Conservation (phyloP, 495 filamentous ascomycete species). For the Penicillium maclennaniae region DNA sequence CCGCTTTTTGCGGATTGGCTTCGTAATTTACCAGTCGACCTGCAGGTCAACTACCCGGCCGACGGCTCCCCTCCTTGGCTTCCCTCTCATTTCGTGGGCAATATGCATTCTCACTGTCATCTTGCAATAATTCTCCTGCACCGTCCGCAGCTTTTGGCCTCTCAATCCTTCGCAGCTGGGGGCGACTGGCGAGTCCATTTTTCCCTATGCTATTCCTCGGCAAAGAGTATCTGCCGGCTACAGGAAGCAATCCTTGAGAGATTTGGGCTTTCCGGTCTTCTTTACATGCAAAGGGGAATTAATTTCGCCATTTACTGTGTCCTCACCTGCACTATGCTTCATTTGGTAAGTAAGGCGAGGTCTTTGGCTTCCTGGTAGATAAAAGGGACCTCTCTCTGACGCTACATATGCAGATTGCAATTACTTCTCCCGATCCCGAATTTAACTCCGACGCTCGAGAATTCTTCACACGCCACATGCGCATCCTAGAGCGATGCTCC, state of each 20-base stretch:
- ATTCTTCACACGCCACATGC: constrained; percentile 93
- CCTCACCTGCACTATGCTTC: constrained; percentile 90
- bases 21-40: constrained; percentile 68
- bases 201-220: constrained; percentile 78
- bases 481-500: constrained; percentile 83
- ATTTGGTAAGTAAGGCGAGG: constrained; percentile 63
- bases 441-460: constrained; percentile 81
- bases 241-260: constrained; percentile 78
- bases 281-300: constrained; percentile 92
- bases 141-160: constrained; percentile 76
- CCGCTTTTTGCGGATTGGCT: constrained; percentile 72
- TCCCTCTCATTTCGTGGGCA: constrained; percentile 84
- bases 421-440: constrained; percentile 90
- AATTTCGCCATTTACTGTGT: constrained; percentile 94
- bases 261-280: constrained; percentile 75
- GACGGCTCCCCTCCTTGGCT: constrained; percentile 83
- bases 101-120: constrained; percentile 91
- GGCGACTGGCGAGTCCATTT: constrained; percentile 86
- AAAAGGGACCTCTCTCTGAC: constrained; percentile 6
- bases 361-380: background rate
- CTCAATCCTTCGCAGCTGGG: constrained; percentile 67
- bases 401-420: constrained; percentile 63
- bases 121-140: constrained; percentile 84
- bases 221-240: constrained; percentile 84
- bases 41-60: constrained; percentile 72